These are phyloP conservation scores for Cicer arietinum DNA, from an alignment of 306 rosid genomes.

Conservation along the genomic window DNA sequence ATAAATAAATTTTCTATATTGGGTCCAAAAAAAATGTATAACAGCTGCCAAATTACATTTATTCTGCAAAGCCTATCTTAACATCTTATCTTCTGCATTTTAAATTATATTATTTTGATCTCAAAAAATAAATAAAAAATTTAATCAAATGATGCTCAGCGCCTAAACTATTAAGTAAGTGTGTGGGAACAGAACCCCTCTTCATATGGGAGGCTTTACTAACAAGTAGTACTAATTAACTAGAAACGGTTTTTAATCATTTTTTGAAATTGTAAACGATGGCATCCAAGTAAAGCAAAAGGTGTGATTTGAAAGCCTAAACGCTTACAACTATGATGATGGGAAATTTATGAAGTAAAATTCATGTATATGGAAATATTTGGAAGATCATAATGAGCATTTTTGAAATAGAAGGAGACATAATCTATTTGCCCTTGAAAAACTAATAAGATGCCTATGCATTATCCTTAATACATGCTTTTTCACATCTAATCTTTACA, in stretches of 20 bases:
- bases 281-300: constrained; percentile 55
- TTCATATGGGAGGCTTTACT: not conserved
- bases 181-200: no score
- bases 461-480: constrained; percentile 54
- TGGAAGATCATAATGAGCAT: constrained; percentile 57
- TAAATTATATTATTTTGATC: no score
- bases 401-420: constrained; percentile 73
- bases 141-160: no score
- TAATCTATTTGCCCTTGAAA: constrained; percentile 76
- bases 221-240: not conserved
- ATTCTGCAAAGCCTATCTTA: constrained; percentile 36
- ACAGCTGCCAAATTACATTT: no score
- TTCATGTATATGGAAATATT: constrained; percentile 53
- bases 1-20: no score
- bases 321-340: constrained; percentile 47
- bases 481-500: constrained; percentile 50
- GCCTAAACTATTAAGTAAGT: no score
- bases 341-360: constrained; percentile 59
- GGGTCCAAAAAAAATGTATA: no score
- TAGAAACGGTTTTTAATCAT: constrained; percentile 49
- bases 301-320: constrained; percentile 44
- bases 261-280: constrained; percentile 45
- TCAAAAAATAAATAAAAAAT: no score
- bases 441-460: constrained; percentile 57
- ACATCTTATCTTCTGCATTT: not conserved